Evolutionary conservation across 768 basidiomycete genomes (phyloP).

Genomic region (Leucocoprinus birnbaumii): DNA sequence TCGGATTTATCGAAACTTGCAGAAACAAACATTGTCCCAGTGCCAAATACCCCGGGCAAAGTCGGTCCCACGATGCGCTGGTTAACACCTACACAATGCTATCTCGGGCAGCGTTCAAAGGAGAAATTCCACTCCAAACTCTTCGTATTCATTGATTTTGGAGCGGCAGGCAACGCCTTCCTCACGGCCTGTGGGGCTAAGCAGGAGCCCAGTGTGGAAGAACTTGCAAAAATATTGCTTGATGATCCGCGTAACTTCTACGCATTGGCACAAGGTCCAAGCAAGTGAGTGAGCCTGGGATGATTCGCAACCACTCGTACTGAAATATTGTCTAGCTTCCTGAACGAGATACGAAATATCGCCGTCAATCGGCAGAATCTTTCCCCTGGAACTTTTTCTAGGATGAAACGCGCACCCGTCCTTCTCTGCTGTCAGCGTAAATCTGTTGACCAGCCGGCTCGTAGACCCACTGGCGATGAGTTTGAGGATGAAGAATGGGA

Average conservation of each 20-base stretch:
- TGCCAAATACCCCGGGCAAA: conserved; percentile 28
- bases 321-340: conserved; percentile 48
- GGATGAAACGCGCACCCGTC: conserved; percentile 71
- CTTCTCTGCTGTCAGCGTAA: conserved; percentile 73
- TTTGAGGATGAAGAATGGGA: conserved; percentile 66
- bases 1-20: conserved; percentile 57
- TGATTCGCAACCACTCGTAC: background rate
- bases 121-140: conserved; percentile 73
- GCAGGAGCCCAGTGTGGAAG: conserved; percentile 82
- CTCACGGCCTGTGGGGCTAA: conserved; percentile 85
- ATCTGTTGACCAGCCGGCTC: conserved; percentile 26
- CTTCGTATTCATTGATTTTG: conserved; percentile 90
- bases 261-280: conserved; percentile 62
- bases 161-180: conserved; percentile 77
- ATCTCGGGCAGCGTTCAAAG: conserved; percentile 50
- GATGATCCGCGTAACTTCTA: conserved; percentile 71
- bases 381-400: conserved; percentile 45
- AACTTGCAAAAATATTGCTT: conserved; percentile 69
- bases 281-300: conserved; percentile 44
- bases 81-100: conserved; percentile 67
- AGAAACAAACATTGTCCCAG: conserved; percentile 64
- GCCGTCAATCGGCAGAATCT: conserved; percentile 71
- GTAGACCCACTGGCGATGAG: conserved; percentile 23
- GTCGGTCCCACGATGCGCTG: conserved; percentile 33
- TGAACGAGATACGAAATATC: conserved; percentile 80